Evolutionary conservation across 169 alveolate species (phyloP).

Genomic region (Perkinsus chesapeaki): DNA sequence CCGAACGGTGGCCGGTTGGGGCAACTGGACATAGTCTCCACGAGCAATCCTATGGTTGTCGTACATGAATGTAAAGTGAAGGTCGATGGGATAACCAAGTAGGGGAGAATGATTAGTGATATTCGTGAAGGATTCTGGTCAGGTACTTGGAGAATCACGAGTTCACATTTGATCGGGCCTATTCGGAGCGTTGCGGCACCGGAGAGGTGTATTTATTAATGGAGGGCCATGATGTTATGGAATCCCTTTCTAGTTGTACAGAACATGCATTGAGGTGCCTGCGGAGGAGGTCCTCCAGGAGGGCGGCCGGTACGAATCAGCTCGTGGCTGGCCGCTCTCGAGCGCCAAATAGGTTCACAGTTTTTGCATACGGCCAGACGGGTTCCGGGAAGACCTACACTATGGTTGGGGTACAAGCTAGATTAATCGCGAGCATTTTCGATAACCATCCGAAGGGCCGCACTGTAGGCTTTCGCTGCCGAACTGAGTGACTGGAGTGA

Average conservation of each 20-base stretch:
- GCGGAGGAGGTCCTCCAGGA: constrained; percentile 52
- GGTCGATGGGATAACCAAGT: constrained; percentile 77
- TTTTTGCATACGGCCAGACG: background rate
- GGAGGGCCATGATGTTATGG: background rate
- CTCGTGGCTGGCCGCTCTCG: background rate
- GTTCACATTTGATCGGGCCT: constrained; percentile 41
- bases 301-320: constrained; percentile 41
- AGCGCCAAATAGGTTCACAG: background rate
- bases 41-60: constrained; percentile 57
- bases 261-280: constrained; percentile 62
- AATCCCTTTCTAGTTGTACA: constrained; percentile 54
- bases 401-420: background rate
- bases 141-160: constrained; percentile 43
- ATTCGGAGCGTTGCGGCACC: constrained; percentile 42
- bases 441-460: background rate
- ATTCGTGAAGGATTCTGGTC: background rate
- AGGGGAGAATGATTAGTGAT: background rate
- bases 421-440: background rate
- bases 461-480: background rate
- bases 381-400: background rate
- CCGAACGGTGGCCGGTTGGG: constrained; percentile 26
- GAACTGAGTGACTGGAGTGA: background rate
- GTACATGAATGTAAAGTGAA: constrained; percentile 68
- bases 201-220: constrained; percentile 11
- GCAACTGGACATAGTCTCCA: constrained; percentile 59